A percentile compares a stretch with the other conserved stretches of the same genome.
These are phyloP conservation scores for Trichomonascus vanleenenianus DNA, from an alignment of 805 yeast genomes.

Conservation along the genomic window DNA sequence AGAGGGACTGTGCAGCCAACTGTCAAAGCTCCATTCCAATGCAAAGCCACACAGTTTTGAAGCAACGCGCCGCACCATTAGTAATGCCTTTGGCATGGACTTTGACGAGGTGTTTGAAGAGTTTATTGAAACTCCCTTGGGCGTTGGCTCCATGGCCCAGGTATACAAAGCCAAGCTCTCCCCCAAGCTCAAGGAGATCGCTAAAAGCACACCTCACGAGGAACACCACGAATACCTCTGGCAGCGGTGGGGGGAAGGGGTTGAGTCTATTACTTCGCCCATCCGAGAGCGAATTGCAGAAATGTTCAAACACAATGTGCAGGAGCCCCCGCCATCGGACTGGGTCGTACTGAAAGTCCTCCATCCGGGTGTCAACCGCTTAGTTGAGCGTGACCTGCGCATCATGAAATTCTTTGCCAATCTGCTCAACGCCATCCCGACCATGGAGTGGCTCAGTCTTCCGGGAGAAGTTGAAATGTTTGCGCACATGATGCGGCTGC, in stretches of 20 bases:
- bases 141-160: slow-evolving; percentile 99
- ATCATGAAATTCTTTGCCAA: slow-evolving; percentile 80
- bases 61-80: slow-evolving; percentile 51
- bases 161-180: slow-evolving; percentile 67
- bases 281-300: neutral
- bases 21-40: slow-evolving; percentile 73
- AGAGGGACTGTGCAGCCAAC: slow-evolving; percentile 62
- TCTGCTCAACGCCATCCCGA: slow-evolving; percentile 65
- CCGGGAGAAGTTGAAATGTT: slow-evolving; percentile 94
- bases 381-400: slow-evolving; percentile 69
- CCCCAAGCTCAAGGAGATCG: slow-evolving; percentile 4
- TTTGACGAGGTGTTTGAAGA: slow-evolving; percentile 77
- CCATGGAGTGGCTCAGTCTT: slow-evolving; percentile 95
- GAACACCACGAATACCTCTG: neutral
- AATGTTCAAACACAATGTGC: neutral
- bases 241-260: neutral
- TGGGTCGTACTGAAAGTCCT: slow-evolving; percentile 86
- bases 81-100: slow-evolving; percentile 47
- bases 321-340: slow-evolving; percentile 17
- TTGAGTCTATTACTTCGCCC: neutral
- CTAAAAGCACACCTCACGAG: neutral
- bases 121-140: slow-evolving; percentile 68
- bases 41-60: slow-evolving; percentile 64
- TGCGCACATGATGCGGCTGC: slow-evolving; percentile 75
- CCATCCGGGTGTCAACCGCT: slow-evolving; percentile 75